Evolutionary conservation across 163 green algal species (phyloP).

Genomic region (Volvox carteri): DNA sequence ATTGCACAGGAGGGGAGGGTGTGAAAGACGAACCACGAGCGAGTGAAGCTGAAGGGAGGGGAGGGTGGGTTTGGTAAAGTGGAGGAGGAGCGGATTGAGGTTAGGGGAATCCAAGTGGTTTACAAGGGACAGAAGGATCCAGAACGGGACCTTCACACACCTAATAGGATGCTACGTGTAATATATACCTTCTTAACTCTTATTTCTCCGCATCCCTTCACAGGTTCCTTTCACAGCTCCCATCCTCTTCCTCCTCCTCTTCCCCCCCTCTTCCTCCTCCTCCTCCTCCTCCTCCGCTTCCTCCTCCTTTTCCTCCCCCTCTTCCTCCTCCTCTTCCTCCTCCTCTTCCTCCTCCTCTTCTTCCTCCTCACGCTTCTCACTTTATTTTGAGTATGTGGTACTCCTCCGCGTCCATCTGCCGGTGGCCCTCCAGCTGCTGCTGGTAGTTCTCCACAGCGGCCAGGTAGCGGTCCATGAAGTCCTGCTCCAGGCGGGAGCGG

Average conservation of each 20-base stretch:
- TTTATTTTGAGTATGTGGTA: constrained; percentile 92
- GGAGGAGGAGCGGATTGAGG: neutral
- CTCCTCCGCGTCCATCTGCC: constrained; percentile 83
- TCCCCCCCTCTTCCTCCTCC: neutral
- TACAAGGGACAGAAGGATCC: neutral
- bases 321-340: neutral
- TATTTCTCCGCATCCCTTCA: neutral
- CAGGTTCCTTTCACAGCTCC: too few species aligned
- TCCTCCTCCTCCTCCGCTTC: neutral
- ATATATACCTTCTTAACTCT: neutral
- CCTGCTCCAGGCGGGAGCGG: constrained; percentile 76
- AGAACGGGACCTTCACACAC: too few species aligned
- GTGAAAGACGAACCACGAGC: too few species aligned
- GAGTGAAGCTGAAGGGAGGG: neutral
- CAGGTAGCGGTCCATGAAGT: constrained; percentile 84
- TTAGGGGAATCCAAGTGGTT: neutral
- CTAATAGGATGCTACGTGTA: too few species aligned
- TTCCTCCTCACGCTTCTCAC: constrained; percentile 44
- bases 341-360: neutral
- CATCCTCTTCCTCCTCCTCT: neutral
- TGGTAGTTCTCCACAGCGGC: constrained; percentile 70
- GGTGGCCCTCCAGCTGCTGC: constrained; percentile 78
- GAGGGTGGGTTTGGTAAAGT: neutral
- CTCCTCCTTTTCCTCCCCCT: neutral
- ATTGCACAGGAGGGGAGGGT: neutral